A percentile compares a stretch with the other conserved stretches of the same genome.
phyloP scores from a whole-genome alignment of 805 yeast genomes.

The Wickerhamiella australiensis region DNA sequence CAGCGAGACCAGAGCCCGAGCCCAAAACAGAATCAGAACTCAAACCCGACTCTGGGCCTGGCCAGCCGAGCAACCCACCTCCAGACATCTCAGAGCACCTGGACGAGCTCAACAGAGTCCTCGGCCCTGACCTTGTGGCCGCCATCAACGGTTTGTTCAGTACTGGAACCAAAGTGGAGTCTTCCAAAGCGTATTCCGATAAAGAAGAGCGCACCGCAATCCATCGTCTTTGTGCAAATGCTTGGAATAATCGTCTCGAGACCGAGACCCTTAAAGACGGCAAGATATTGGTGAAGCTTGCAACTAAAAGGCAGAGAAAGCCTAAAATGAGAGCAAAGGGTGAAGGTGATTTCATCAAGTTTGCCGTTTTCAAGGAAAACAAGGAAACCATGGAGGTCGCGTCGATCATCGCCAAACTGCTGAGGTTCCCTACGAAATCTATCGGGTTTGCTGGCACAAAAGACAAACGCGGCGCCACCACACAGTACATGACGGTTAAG shows the following conservation, averaged over 20 bases:
- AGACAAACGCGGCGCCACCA: slow-evolving; percentile 91
- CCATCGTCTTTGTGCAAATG: slow-evolving; percentile 63
- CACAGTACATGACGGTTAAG: slow-evolving; percentile 62
- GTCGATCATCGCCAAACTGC: slow-evolving; percentile 52
- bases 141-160: slow-evolving; percentile 43
- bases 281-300: slow-evolving; percentile 45
- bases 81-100: slow-evolving; percentile 31
- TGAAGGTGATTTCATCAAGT: slow-evolving; percentile 41
- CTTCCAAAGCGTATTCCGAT: slow-evolving; percentile 45
- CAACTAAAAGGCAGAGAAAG: slow-evolving; percentile 19
- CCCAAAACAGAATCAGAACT: not conserved
- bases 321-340: slow-evolving; percentile 2
- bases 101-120: slow-evolving; percentile 36
- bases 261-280: slow-evolving; percentile 48
- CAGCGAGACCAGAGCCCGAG: slow-evolving; percentile 29
- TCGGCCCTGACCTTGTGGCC: slow-evolving; percentile 51
- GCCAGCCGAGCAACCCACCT: not conserved
- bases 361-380: slow-evolving; percentile 81
- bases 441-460: slow-evolving; percentile 89
- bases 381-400: slow-evolving; percentile 97
- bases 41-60: not conserved
- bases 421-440: slow-evolving; percentile 58
- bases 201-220: slow-evolving; percentile 65
- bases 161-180: slow-evolving; percentile 46
- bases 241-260: slow-evolving; percentile 65